phyloP scores from a whole-genome alignment of 805 yeast genomes.

The Millerozyma miso region DNA sequence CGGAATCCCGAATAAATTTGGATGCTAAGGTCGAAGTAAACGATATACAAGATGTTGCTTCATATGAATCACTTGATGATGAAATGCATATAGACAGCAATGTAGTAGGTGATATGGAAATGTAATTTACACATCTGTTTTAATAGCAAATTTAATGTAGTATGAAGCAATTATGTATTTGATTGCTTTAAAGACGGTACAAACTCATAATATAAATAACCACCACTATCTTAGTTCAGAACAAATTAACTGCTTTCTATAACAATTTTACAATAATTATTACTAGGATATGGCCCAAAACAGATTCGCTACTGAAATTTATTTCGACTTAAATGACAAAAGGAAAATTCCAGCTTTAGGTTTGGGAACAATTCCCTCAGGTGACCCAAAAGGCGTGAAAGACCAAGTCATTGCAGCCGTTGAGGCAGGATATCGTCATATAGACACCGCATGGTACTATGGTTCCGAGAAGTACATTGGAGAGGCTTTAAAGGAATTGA shows the following conservation, averaged over 20 bases:
- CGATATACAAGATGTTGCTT: conserved; percentile 17
- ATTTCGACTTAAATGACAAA: conserved; percentile 54
- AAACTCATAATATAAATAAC: too few species aligned
- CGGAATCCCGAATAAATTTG: not conserved
- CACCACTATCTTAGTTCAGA: too few species aligned
- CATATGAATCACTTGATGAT: conserved; percentile 11
- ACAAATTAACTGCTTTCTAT: too few species aligned
- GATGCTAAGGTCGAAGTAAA: conserved; percentile 12
- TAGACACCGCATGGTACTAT: conserved; percentile 52
- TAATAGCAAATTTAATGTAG: not conserved
- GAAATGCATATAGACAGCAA: conserved; percentile 23
- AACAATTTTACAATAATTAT: too few species aligned
- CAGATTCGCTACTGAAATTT: conserved; percentile 30
- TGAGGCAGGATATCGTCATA: conserved; percentile 45
- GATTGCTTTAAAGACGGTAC: too few species aligned
- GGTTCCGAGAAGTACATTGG: conserved; percentile 43
- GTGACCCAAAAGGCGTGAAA: conserved; percentile 26
- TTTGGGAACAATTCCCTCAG: conserved; percentile 47
- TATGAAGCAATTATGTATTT: not conserved
- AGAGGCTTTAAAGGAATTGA: conserved; percentile 42
- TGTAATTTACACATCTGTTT: conserved; percentile 14
- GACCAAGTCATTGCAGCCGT: conserved; percentile 34
- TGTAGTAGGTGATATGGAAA: conserved; percentile 37
- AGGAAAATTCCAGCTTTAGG: conserved; percentile 61
- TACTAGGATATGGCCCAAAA: conserved; percentile 1